A percentile compares a stretch with the other conserved stretches of the same genome.
These are phyloP conservation scores for Dactylonectria macrodidyma DNA, from an alignment of 2,329 filamentous ascomycete genomes.

Conservation along the genomic window DNA sequence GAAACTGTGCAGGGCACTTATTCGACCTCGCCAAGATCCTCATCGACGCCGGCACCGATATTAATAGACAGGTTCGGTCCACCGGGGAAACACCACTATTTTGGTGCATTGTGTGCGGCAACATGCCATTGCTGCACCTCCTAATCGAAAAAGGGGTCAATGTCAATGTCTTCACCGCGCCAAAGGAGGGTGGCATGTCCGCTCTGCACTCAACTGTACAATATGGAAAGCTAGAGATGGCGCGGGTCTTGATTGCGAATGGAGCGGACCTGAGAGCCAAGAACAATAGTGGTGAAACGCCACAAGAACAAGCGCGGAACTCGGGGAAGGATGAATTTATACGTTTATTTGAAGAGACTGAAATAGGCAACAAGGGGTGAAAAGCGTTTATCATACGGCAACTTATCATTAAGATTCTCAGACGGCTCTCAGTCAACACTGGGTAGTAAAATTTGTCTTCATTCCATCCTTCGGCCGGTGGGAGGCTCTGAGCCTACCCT, in stretches of 20 bases:
- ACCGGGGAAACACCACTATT: neutral
- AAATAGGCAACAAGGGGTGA: no score
- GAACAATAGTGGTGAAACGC: neutral
- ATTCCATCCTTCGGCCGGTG: no score
- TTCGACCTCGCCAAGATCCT: neutral
- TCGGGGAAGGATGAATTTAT: neutral
- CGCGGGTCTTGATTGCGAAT: neutral
- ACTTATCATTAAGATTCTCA: no score
- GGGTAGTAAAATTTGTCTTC: no score
- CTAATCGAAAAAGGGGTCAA: neutral
- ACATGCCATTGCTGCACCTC: neutral
- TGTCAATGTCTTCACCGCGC: neutral
- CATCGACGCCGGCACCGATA: neutral
- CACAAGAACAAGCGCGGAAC: neutral
- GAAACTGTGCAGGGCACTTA: neutral
- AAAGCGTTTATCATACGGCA: no score
- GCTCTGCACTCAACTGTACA: neutral
- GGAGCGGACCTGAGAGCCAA: neutral
- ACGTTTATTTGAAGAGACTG: neutral
- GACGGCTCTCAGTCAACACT: no score
- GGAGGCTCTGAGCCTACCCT: no score
- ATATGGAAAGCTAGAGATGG: neutral
- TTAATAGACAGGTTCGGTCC: neutral
- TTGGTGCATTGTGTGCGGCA: conserved; percentile 1
- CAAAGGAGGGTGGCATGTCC: neutral